Evolutionary conservation across 208 protist species (phyloP).

Genomic region (Crithidia fasciculata): DNA sequence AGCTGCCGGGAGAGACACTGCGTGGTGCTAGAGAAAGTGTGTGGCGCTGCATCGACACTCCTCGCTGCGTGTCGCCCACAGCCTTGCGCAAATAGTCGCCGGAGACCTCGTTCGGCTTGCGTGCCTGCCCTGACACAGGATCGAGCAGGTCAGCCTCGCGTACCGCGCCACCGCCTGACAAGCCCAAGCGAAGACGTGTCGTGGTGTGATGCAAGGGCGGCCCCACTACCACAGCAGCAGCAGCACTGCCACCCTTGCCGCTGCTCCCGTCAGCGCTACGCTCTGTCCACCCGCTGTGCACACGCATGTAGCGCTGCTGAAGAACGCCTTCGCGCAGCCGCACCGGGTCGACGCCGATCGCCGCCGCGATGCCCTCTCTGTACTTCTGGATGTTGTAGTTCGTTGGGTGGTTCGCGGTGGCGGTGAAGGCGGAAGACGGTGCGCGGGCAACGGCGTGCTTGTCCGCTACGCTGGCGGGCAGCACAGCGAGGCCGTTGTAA

Average conservation of each 20-base stretch:
- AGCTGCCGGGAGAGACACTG: neutral
- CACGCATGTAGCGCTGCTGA: conserved; percentile 14
- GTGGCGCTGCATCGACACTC: neutral
- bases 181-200: conserved; percentile 12
- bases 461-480: conserved; percentile 15
- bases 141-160: conserved; percentile 21
- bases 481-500: conserved; percentile 9
- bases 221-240: neutral
- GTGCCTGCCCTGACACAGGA: conserved; percentile 15
- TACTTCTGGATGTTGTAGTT: conserved; percentile 12
- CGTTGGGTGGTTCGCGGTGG: conserved; percentile 9
- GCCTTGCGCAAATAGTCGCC: conserved; percentile 9
- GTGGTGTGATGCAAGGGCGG: neutral
- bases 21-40: neutral
- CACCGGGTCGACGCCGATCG: conserved; percentile 28
- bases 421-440: conserved; percentile 1
- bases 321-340: conserved; percentile 15
- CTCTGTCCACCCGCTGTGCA: conserved; percentile 12
- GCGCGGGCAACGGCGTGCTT: conserved; percentile 10
- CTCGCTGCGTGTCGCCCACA: neutral
- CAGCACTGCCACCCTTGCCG: neutral
- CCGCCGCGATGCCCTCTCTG: conserved; percentile 12
- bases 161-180: conserved; percentile 1
- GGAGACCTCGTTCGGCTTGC: conserved; percentile 34
- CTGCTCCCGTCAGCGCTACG: neutral